These are phyloP conservation scores for Colletotrichum filicis DNA, from an alignment of 2,329 filamentous ascomycete species.

Conservation along the genomic window DNA sequence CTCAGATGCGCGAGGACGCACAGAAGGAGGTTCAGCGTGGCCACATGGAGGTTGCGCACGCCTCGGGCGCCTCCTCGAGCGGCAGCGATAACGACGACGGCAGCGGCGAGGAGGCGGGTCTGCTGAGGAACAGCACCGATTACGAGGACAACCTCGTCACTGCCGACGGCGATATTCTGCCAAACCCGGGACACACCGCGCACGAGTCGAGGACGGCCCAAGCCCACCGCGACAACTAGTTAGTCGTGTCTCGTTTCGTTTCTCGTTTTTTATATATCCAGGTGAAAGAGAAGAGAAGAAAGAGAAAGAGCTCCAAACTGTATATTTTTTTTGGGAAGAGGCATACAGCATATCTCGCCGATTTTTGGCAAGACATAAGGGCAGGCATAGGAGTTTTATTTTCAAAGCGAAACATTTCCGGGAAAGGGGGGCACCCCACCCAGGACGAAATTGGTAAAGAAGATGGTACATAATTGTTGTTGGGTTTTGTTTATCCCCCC, in stretches of 20 bases:
- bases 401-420: not conserved
- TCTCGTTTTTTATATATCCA: slow-evolving; percentile 29
- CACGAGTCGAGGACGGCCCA: slow-evolving; percentile 32
- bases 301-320: not conserved
- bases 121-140: slow-evolving; percentile 55
- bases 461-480: not conserved
- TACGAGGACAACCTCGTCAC: slow-evolving; percentile 50
- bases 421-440: not conserved
- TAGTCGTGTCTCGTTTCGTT: slow-evolving; percentile 29
- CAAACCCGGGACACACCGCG: slow-evolving; percentile 44
- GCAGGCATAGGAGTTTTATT: not conserved
- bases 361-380: not conserved
- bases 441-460: not conserved
- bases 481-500: not conserved
- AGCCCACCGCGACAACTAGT: slow-evolving; percentile 35
- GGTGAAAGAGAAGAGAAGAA: not conserved
- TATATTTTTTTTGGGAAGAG: not conserved
- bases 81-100: slow-evolving; percentile 55
- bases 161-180: slow-evolving; percentile 52
- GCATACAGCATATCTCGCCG: not conserved
- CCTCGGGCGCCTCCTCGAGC: slow-evolving; percentile 48
- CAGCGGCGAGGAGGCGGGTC: slow-evolving; percentile 55
- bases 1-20: slow-evolving; percentile 86
- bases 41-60: slow-evolving; percentile 44
- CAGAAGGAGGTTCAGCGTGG: slow-evolving; percentile 59